Percentiles rank a stretch among this genome's conserved stretches.
Evolutionary conservation across 345 rosid genomes (phyloP).

Genomic region (Gossypium raimondii): DNA sequence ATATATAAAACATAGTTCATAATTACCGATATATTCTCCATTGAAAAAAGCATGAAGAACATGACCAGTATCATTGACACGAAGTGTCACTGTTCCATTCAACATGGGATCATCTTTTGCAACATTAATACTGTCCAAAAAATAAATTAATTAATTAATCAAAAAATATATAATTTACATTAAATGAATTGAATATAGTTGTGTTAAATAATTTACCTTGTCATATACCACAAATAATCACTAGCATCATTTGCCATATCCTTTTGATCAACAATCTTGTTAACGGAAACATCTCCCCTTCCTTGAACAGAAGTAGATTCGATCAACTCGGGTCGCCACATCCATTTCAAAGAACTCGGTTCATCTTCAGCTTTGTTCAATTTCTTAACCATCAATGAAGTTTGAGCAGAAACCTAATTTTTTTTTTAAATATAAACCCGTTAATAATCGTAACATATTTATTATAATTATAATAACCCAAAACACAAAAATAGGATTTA

Average conservation of each 20-base stretch:
- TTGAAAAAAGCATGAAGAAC: conserved; percentile 43
- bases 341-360: conserved; percentile 40
- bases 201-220: too few relatives aligned
- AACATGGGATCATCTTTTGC: conserved; percentile 15
- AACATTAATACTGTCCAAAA: conserved; percentile 19
- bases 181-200: too few relatives aligned
- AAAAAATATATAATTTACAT: background rate
- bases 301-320: conserved; percentile 25
- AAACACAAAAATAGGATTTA: background rate
- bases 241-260: too few relatives aligned
- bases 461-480: background rate
- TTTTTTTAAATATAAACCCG: background rate
- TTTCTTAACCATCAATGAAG: conserved; percentile 35
- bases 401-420: conserved; percentile 47
- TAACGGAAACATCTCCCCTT: too few relatives aligned
- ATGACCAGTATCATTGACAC: conserved; percentile 31
- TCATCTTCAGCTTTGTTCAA: conserved; percentile 23
- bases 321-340: conserved; percentile 53
- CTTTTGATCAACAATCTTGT: too few relatives aligned
- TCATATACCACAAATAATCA: too few relatives aligned
- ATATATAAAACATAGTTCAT: background rate
- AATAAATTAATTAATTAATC: background rate
- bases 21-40: conserved; percentile 27
- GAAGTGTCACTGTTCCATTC: conserved; percentile 22
- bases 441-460: background rate